Evolutionary conservation across 208 protist species (phyloP), one percentile per base, ranked within the genome.

Genomic region (Trypanosoma conorhini): DNA sequence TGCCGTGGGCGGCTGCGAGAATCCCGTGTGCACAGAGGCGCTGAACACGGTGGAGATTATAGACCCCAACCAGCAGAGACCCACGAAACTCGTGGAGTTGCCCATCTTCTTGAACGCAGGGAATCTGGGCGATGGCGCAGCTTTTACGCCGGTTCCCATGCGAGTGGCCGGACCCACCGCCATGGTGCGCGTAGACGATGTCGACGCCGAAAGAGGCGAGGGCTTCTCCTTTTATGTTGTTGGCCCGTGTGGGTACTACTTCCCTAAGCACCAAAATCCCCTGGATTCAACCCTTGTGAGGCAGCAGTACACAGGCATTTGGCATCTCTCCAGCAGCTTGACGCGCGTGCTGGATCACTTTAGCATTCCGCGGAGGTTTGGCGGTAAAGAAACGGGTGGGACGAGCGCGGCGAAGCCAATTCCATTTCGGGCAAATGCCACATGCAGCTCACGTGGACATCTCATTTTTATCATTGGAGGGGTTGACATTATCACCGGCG

Each of bases 401-500:
- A 22, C 60, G 24, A n/a, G 13, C 15, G 28, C 12, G 7, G 33
- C 1, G 15, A 28, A 4, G 33, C 13, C 24, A 58, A 35, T 58
- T 58, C 54, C 52, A 51, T 42, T 70, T 42, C 65, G 73, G n/a
- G 64, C 54, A 30, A 78, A 78, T 57, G 65, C 73, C 24, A 78
- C 58, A 51, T 78, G 73, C 50, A 40, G 21, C 19, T 57, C 73
- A 10, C 54, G 57, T 60, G 73, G 60, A 28, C 1, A 42, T 60
- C 54, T 72, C 3, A 55, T 78, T 58, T 63, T 72, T 38, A 78
- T 78, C 42, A 48, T 70, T 64, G 73, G 73, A 60, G 73, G 73
- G 38, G 66, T 78, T 9, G 35, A 74, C 51, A 65, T 72, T 15
- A 3, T 57, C 1, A 78, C 64, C 19, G 66, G 66, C 0, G 33